Evolutionary conservation across 176 grass and related monocot species (phyloP), one percentile per base, ranked within the genome.

Genomic region (Rhynchospora pubera): DNA sequence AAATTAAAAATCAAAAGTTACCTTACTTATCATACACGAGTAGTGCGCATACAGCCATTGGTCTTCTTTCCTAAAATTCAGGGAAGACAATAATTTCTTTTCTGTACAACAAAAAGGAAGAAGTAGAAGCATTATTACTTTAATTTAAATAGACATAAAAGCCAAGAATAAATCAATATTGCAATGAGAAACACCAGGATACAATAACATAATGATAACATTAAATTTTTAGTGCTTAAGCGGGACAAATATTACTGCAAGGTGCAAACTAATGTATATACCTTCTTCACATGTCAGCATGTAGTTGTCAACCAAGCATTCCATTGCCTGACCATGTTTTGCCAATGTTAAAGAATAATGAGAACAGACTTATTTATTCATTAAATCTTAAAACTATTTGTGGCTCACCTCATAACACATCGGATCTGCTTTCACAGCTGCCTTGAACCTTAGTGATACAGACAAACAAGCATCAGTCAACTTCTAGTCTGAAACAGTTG

Each of bases 231-330:
- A 43, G 22, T 14, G 23, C 6, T 30, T 70, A 77, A 81, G 11
- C 2, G 68, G 44, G 47, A 46, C 28, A 47, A 39, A 48, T 79
- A 65, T 60, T 62, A 78, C 79, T n/a, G n/a, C n/a, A n/a, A n/a
- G n/a, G n/a, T 52, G 61, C 57, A 39, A 39, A 39, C 34, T 39
- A 39, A 39, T 39, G 34, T 39, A 39, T 3, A 85, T 59, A 98
- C 96, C 96, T 92, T 98, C 96, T 67, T 94, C 90, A 9, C 89
- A 94, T 5, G 96, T 93, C 61, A 98, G 87, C 96, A 98, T 98
- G 86, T 98, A 98, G 67, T 94, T 98, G 85, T 98, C 96, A 16
- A 98, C 85, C 78, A 98, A 87, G 77, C 96, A 94, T 90, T 98
- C 92, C 19, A 98, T 86, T 83, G 96, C 92, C 96, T 98, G 85